Evolutionary conservation across 169 alveolate species (phyloP).

Genomic region (Plasmodium billcollinsi): DNA sequence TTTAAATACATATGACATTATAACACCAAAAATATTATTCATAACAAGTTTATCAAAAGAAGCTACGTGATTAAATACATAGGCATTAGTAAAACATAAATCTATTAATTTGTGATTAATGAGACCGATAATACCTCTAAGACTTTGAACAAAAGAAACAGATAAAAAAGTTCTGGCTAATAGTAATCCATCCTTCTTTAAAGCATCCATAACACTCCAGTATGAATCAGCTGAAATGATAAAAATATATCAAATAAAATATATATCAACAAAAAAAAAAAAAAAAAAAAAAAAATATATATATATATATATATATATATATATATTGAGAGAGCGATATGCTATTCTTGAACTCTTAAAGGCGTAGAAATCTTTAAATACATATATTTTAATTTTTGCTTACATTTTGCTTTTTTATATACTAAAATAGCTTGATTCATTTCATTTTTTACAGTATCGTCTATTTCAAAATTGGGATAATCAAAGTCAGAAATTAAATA

Average conservation of each 20-base stretch:
- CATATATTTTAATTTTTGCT: constrained; percentile 4
- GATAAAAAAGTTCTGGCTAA: constrained; percentile 59
- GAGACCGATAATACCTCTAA: constrained; percentile 71
- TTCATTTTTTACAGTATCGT: constrained; percentile 34
- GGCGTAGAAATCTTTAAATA: not conserved
- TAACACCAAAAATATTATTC: constrained; percentile 58
- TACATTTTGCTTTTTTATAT: constrained; percentile 67
- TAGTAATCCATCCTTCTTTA: constrained; percentile 52
- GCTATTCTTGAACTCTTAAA: not conserved
- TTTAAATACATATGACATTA: constrained; percentile 64
- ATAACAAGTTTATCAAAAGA: constrained; percentile 59
- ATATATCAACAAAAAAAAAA: not conserved
- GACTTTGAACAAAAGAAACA: constrained; percentile 67
- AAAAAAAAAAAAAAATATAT: not conserved
- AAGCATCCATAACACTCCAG: constrained; percentile 58
- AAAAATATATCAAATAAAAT: constrained; percentile 20
- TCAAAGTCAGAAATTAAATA: constrained; percentile 24
- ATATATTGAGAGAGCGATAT: not conserved
- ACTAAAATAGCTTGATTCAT: constrained; percentile 66
- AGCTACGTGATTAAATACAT: constrained; percentile 39
- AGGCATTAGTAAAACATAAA: constrained; percentile 55
- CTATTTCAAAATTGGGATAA: constrained; percentile 41
- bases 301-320: constrained; percentile 7
- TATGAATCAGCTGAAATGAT: constrained; percentile 41
- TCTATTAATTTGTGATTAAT: constrained; percentile 47